Conservation (phyloP, 495 filamentous ascomycete species). For the Hypoxylon rickii region DNA sequence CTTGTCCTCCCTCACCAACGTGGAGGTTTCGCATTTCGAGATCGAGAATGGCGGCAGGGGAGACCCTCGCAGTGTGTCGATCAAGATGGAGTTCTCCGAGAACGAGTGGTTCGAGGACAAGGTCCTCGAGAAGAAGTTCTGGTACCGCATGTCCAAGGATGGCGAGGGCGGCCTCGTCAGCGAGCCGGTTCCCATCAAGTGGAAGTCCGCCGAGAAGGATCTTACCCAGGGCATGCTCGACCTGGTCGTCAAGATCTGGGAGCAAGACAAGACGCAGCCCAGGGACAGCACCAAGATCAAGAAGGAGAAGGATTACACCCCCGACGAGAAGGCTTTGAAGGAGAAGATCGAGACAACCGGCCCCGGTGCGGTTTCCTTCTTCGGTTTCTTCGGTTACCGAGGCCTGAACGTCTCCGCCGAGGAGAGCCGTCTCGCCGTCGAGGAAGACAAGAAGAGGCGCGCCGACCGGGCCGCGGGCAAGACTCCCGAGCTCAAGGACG, state of each 20-base stretch:
- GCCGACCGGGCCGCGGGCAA: conserved; percentile 61
- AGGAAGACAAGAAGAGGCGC: conserved; percentile 62
- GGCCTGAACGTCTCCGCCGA: conserved; percentile 68
- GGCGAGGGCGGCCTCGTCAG: conserved; percentile 75
- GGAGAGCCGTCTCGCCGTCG: conserved; percentile 63
- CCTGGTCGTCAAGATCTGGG: conserved; percentile 67
- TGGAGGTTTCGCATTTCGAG: conserved; percentile 79
- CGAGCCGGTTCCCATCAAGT: conserved; percentile 83
- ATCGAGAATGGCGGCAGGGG: conserved; percentile 60
- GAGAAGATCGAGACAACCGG: conserved; percentile 60
- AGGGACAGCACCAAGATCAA: conserved; percentile 49
- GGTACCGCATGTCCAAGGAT: conserved; percentile 69
- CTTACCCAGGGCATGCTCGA: conserved; percentile 78
- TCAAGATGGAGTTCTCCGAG: conserved; percentile 63
- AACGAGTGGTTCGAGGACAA: conserved; percentile 78
- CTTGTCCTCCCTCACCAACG: conserved; percentile 58
- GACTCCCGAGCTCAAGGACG: conserved; percentile 53
- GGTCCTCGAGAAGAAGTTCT: conserved; percentile 86
- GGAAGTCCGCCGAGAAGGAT: conserved; percentile 80
- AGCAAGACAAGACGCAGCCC: conserved; percentile 58
- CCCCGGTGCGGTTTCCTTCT: conserved; percentile 73
- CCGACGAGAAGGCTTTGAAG: conserved; percentile 57
- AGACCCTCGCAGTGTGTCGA: conserved; percentile 67
- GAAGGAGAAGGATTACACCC: conserved; percentile 48
- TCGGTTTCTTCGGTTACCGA: conserved; percentile 82